A percentile compares a stretch with the other conserved stretches of the same genome.
phyloP scores from a whole-genome alignment of 2,329 filamentous ascomycete genomes.

The Colletotrichum sansevieriae region DNA sequence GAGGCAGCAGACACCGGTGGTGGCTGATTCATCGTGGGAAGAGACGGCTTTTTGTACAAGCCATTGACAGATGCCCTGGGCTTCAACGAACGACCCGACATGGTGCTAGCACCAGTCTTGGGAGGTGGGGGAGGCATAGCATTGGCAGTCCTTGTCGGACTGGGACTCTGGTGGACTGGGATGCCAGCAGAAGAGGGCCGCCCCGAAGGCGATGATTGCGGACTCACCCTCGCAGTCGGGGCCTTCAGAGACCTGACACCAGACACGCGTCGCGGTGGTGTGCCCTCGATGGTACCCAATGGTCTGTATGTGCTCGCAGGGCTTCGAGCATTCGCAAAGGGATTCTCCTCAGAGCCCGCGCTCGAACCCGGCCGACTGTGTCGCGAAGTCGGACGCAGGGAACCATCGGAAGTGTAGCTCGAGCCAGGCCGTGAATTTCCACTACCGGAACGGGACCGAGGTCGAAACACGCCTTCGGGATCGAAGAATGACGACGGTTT shows the following conservation, averaged over 20 bases:
- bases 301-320: constrained; percentile 60
- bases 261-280: constrained; percentile 53
- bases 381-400: constrained; percentile 63
- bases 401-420: constrained; percentile 73
- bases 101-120: constrained; percentile 61
- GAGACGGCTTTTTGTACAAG: constrained; percentile 68
- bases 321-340: constrained; percentile 56
- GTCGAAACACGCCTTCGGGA: constrained; percentile 69
- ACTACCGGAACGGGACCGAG: constrained; percentile 62
- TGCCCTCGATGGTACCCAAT: constrained; percentile 58
- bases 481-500: constrained; percentile 81
- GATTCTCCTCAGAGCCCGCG: constrained; percentile 60
- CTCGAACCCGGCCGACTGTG: constrained; percentile 69
- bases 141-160: constrained; percentile 53
- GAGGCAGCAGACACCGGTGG: constrained; percentile 8
- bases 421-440: constrained; percentile 65
- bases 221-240: constrained; percentile 47
- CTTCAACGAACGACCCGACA: constrained; percentile 61
- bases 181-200: constrained; percentile 50
- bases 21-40: constrained; percentile 53
- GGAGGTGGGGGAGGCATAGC: constrained; percentile 48
- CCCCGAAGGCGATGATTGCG: constrained; percentile 44
- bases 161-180: constrained; percentile 51
- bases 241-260: constrained; percentile 53
- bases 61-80: constrained; percentile 66